Base-by-base conservation (phyloP, 2,329 filamentous ascomycete species). In the Trichoderma breve region DNA sequence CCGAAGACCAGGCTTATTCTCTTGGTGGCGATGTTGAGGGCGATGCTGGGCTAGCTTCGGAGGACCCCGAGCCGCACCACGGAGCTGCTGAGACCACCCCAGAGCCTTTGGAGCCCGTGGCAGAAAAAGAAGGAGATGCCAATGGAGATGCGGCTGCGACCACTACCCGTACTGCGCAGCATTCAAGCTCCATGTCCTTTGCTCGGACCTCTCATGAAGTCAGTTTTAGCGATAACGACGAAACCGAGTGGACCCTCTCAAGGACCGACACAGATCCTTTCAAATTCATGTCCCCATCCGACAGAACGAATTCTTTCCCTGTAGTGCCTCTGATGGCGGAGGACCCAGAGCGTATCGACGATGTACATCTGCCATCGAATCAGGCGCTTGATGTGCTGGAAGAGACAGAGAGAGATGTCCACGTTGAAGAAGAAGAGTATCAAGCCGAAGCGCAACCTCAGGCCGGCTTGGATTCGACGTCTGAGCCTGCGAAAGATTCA, bases 301-400 rank as follows among this genome's bases (percentile, higher is more conserved):
- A 89, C 70, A 83, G 88, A 76, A 88, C 88, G 53, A 91, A 91
- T 77, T 91, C 89, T 0, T 91, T 91, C 73, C 89, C 90, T 2
- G 79, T 80, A 12, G 87, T 90, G 1, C 87, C 88, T 12, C 83
- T 84, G 0, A 74, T 81, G 7, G 47, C 75, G 47, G 73, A 79
- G 26, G 74, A 75, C 32, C 77, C 79, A 24, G 76, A 79, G 9
- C 21, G 69, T n/a, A 71, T 74, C 26, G 71, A 78, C 7, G 81
- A 83, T 28, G 81, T 83, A 21, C 82, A 83, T 15, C 80, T 87
- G 3, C 81, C 85, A 8, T 80, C 84, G 3, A 87, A 81, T 55
- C 86, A 90, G 75, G 86, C 85, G 2, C 82, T 87, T 75, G 85
- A 87, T 53, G 83, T 89, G 4, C 80, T 90, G 72, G 81, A 85